Percentiles rank a stretch among this genome's conserved stretches.
phyloP scores from a whole-genome alignment of 2,329 filamentous ascomycete species.

The Ascochyta koolunga region DNA sequence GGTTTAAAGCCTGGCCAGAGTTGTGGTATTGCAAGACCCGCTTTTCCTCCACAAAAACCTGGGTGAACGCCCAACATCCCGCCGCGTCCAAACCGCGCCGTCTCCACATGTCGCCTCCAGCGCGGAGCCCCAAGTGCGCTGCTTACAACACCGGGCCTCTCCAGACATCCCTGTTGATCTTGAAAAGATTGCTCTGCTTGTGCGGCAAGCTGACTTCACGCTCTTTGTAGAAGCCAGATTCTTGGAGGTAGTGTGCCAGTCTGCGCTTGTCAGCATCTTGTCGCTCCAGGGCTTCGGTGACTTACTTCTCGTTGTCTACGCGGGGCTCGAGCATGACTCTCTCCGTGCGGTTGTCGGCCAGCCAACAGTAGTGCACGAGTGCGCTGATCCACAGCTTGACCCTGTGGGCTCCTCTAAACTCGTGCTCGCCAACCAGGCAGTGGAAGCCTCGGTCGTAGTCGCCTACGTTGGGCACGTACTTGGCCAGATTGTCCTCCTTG shows the following conservation, averaged over 20 bases:
- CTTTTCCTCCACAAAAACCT: slow-evolving; percentile 28
- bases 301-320: slow-evolving; percentile 87
- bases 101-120: slow-evolving; percentile 10
- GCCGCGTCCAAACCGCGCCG: slow-evolving; percentile 7
- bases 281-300: slow-evolving; percentile 13
- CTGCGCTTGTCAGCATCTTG: slow-evolving; percentile 51
- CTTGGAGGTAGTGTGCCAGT: slow-evolving; percentile 72
- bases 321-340: slow-evolving; percentile 86
- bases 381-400: slow-evolving; percentile 83
- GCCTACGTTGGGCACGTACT: slow-evolving; percentile 67
- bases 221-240: slow-evolving; percentile 83
- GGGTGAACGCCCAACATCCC: slow-evolving; percentile 22
- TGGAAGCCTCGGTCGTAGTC: slow-evolving; percentile 92
- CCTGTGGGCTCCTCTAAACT: slow-evolving; percentile 78
- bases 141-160: slow-evolving; percentile 38
- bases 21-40: slow-evolving; percentile 24
- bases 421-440: slow-evolving; percentile 88
- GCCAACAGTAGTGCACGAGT: slow-evolving; percentile 83
- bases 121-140: slow-evolving; percentile 9
- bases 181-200: slow-evolving; percentile 89
- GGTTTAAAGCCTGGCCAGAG: slow-evolving; percentile 20
- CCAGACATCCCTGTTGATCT: slow-evolving; percentile 80
- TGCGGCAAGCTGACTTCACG: slow-evolving; percentile 86
- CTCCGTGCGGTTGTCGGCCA: slow-evolving; percentile 80
- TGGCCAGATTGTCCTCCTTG: slow-evolving; percentile 83